Percentiles rank a stretch among this genome's conserved stretches.
These are phyloP conservation scores for Emydomyces testavorans DNA, from an alignment of 2,329 filamentous ascomycete genomes.

Conservation along the genomic window DNA sequence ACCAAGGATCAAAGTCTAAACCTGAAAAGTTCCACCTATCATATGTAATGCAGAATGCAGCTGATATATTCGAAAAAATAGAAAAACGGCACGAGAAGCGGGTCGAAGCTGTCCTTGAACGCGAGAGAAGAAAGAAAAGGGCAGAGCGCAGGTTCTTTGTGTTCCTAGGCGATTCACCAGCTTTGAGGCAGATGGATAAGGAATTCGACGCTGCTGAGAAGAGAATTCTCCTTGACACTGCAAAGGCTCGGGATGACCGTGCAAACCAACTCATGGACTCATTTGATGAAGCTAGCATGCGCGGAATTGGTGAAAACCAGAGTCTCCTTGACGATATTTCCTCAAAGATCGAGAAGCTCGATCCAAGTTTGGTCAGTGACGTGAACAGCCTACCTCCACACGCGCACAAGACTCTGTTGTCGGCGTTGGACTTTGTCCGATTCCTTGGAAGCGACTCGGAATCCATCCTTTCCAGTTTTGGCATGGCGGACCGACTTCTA, in stretches of 20 bases:
- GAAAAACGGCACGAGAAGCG: constrained; percentile 41
- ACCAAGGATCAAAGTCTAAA: constrained; percentile 19
- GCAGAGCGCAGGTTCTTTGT: constrained; percentile 43
- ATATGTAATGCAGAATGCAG: constrained; percentile 36
- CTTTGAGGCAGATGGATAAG: constrained; percentile 39
- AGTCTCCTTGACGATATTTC: constrained; percentile 40
- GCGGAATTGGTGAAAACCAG: constrained; percentile 43
- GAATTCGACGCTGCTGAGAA: constrained; percentile 44
- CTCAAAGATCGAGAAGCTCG: constrained; percentile 32
- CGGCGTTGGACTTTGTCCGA: constrained; percentile 29
- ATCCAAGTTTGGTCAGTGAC: constrained; percentile 25
- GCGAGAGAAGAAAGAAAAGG: constrained; percentile 44
- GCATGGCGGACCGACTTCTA: constrained; percentile 39
- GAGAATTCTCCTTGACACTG: constrained; percentile 39
- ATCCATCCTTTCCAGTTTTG: constrained; percentile 38
- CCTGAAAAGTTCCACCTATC: constrained; percentile 29
- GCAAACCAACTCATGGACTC: constrained; percentile 41
- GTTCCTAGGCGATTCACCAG: constrained; percentile 41
- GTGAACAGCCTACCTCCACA: constrained; percentile 28
- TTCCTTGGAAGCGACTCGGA: constrained; percentile 36
- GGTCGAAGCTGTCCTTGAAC: constrained; percentile 41
- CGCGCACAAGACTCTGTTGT: constrained; percentile 19
- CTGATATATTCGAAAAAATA: constrained; percentile 38
- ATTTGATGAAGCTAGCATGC: constrained; percentile 42
- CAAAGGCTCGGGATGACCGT: constrained; percentile 39